Evolutionary conservation across 371 early-diverging fungal species (phyloP).

Genomic region (Circinella minor): DNA sequence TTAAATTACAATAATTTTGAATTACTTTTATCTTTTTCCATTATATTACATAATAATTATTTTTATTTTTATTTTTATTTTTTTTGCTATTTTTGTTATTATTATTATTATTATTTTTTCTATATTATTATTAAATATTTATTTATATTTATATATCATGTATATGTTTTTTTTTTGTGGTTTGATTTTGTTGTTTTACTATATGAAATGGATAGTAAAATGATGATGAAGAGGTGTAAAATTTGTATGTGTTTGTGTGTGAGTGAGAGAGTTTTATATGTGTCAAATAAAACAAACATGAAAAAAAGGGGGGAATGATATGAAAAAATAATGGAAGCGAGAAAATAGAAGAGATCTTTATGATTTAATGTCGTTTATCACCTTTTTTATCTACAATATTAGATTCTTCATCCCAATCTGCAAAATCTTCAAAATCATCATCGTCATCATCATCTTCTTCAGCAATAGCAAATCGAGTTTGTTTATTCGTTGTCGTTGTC

Average conservation of each 20-base stretch:
- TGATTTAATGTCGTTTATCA: constrained; percentile 7
- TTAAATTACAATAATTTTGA: neutral
- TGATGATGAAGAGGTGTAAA: neutral
- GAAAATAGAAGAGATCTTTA: too few species aligned
- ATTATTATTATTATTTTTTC: neutral
- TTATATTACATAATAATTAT: neutral
- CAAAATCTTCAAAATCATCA: constrained; percentile 47
- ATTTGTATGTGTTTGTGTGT: neutral
- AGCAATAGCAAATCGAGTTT: constrained; percentile 31
- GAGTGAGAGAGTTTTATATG: too few species aligned
- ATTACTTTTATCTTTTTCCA: too few species aligned
- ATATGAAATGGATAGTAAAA: too few species aligned
- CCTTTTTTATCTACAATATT: constrained; percentile 2
- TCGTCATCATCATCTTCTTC: constrained; percentile 39
- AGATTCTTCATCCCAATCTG: constrained; percentile 38
- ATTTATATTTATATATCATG: too few species aligned
- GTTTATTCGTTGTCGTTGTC: constrained; percentile 4
- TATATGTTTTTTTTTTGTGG: too few species aligned
- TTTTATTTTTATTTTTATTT: neutral
- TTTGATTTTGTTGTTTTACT: too few species aligned
- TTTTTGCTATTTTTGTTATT: neutral
- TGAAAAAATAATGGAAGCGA: neutral
- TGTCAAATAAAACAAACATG: neutral
- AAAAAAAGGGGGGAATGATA: neutral
- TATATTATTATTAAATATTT: neutral